These are phyloP conservation scores for Solanum medicagineum DNA, from an alignment of 257 asterid genomes.

Conservation along the genomic window DNA sequence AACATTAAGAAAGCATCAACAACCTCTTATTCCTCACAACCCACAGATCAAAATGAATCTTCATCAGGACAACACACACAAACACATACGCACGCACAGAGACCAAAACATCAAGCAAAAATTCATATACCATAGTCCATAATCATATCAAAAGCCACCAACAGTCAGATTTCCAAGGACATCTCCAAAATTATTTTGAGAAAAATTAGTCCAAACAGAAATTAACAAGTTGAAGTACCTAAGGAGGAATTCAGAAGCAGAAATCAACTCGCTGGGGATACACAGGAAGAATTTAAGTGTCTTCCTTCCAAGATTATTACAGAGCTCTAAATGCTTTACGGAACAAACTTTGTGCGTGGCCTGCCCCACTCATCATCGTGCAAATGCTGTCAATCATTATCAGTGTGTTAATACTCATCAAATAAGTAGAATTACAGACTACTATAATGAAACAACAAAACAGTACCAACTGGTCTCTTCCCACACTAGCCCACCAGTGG, in stretches of 20 bases:
- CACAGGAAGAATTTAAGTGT: background rate
- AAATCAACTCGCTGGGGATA: background rate
- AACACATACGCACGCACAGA: background rate
- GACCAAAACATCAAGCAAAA: background rate
- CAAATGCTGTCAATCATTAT: conserved; percentile 58
- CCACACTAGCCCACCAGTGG: too few relatives aligned
- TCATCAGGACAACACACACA: background rate
- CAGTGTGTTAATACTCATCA: background rate
- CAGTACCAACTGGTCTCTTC: background rate
- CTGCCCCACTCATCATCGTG: conserved; percentile 91
- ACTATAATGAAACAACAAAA: background rate
- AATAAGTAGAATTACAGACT: background rate
- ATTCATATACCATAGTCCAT: background rate
- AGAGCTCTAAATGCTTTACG: conserved; percentile 9
- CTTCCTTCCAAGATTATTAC: conserved; percentile 26
- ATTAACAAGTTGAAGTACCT: background rate
- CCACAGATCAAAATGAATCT: background rate
- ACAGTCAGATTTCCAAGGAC: background rate
- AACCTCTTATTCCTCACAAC: background rate
- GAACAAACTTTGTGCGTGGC: conserved; percentile 53
- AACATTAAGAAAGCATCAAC: background rate
- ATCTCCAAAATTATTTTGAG: background rate
- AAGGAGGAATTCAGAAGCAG: background rate
- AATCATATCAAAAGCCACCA: background rate
- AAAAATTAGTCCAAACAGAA: background rate